These are phyloP conservation scores for Dactylellina leptospora DNA, from an alignment of 2,329 filamentous ascomycete species.

Conservation along the genomic window DNA sequence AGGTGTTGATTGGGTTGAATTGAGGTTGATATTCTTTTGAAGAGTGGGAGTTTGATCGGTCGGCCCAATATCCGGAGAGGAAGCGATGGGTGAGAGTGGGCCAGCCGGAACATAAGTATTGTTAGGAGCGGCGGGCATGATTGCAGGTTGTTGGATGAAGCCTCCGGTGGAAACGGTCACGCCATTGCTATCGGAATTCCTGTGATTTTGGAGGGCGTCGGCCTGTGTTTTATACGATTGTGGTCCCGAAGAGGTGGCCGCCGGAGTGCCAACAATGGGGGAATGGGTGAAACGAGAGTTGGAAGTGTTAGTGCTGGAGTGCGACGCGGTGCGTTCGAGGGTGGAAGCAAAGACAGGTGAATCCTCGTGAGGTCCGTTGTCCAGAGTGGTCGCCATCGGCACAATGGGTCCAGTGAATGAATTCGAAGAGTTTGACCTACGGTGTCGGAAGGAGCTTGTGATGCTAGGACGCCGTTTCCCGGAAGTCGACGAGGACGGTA, in stretches of 20 bases:
- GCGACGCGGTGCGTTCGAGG: conserved; percentile 46
- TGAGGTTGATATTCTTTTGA: conserved; percentile 12
- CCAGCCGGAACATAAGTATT: conserved; percentile 23
- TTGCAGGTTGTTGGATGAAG: conserved; percentile 49
- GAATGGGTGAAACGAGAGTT: conserved; percentile 52
- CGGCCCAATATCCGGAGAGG: conserved; percentile 37
- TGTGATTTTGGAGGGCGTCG: conserved; percentile 25
- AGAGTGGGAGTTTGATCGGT: conserved; percentile 16
- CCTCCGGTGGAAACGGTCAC: conserved; percentile 41
- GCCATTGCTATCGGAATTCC: conserved; percentile 4
- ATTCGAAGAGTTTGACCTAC: conserved; percentile 47
- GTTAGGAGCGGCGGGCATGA: conserved; percentile 38
- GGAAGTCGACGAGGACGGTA: conserved; percentile 40
- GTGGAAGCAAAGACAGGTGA: conserved; percentile 29
- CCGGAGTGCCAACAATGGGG: conserved; percentile 40
- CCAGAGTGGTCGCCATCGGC: conserved; percentile 38
- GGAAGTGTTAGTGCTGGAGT: conserved; percentile 51
- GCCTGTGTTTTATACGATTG: conserved; percentile 40
- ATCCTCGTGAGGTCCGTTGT: conserved; percentile 32
- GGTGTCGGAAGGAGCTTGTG: conserved; percentile 45
- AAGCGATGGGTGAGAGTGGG: conserved; percentile 39
- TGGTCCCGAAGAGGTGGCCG: conserved; percentile 42
- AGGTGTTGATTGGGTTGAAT: conserved; percentile 14
- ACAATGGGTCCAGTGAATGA: conserved; percentile 23
- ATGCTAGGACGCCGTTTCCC: conserved; percentile 51